Evolutionary conservation across 2,329 filamentous ascomycete genomes (phyloP).

Genomic region (Fusarium metavorans): DNA sequence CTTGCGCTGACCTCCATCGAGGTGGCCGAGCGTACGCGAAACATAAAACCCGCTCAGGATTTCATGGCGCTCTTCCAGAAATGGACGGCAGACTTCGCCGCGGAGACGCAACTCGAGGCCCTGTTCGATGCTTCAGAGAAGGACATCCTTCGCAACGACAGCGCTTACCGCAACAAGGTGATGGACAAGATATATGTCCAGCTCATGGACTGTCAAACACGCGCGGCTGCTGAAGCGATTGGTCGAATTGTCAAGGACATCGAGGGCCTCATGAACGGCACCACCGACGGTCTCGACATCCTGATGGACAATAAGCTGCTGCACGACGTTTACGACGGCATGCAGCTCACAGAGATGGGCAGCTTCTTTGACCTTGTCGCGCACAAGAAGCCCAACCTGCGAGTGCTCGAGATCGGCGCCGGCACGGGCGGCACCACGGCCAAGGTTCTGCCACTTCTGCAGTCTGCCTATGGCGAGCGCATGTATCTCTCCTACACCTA

Average conservation of each 20-base stretch:
- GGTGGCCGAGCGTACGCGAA: too few relatives aligned
- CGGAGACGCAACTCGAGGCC: too few relatives aligned
- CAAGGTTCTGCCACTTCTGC: slow-evolving; percentile 34
- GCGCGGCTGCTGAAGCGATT: too few relatives aligned
- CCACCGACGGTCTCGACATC: not conserved
- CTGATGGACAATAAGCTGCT: not conserved
- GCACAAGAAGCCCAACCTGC: slow-evolving; percentile 26
- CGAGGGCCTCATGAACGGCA: not conserved
- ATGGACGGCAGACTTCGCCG: too few relatives aligned
- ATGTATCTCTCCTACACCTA: slow-evolving; percentile 37
- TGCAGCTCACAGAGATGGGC: not conserved
- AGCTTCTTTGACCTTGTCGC: not conserved
- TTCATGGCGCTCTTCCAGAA: too few relatives aligned
- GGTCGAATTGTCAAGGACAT: not conserved
- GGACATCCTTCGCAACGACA: too few relatives aligned
- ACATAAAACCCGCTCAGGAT: too few relatives aligned
- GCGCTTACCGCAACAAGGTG: too few relatives aligned
- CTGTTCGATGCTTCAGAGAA: too few relatives aligned
- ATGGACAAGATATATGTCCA: too few relatives aligned
- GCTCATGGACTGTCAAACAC: too few relatives aligned
- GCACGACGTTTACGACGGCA: not conserved
- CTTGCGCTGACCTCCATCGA: too few relatives aligned
- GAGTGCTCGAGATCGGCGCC: slow-evolving; percentile 10
- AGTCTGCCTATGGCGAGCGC: not conserved
- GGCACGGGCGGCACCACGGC: slow-evolving; percentile 49